These are phyloP conservation scores for Suillus decipiens DNA, from an alignment of 768 basidiomycete species.

Conservation along the genomic window DNA sequence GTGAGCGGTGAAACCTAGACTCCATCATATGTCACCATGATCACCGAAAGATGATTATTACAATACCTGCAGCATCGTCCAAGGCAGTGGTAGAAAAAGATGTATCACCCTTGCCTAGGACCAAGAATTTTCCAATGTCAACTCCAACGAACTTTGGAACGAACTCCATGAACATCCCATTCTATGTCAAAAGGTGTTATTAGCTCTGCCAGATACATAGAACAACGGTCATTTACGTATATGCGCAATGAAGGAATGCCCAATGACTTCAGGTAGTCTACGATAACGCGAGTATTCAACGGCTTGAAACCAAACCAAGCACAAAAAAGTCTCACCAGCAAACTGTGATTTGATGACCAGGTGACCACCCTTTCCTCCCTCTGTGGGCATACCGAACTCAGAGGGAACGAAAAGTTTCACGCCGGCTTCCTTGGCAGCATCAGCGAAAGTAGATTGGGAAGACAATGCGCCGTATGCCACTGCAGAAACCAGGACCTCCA, in stretches of 20 bases:
- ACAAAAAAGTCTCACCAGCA: constrained; percentile 24
- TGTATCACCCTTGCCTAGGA: constrained; percentile 34
- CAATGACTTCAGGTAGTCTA: constrained; percentile 33
- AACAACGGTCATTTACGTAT: constrained; percentile 27
- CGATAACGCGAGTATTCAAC: background rate
- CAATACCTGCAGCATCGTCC: constrained; percentile 36
- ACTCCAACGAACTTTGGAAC: constrained; percentile 32
- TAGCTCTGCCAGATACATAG: background rate
- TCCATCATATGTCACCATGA: background rate
- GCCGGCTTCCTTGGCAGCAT: constrained; percentile 38
- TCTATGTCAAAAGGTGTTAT: constrained; percentile 23
- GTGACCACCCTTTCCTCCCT: constrained; percentile 31
- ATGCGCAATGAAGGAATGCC: constrained; percentile 33
- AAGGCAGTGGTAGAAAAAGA: constrained; percentile 34
- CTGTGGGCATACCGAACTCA: constrained; percentile 39
- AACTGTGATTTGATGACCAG: constrained; percentile 29
- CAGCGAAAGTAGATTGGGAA: constrained; percentile 30
- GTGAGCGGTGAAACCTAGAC: constrained; percentile 37
- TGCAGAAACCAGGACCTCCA: constrained; percentile 38
- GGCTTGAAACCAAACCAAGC: background rate
- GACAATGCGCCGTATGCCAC: constrained; percentile 29
- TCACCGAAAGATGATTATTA: constrained; percentile 16
- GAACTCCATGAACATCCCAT: constrained; percentile 34
- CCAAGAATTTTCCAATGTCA: constrained; percentile 31
- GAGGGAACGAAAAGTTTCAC: constrained; percentile 42